A percentile compares a stretch with the other conserved stretches of the same genome.
These are phyloP conservation scores for Dinochytrium kinnereticum DNA, from an alignment of 371 early-diverging fungal species.

Conservation along the genomic window DNA sequence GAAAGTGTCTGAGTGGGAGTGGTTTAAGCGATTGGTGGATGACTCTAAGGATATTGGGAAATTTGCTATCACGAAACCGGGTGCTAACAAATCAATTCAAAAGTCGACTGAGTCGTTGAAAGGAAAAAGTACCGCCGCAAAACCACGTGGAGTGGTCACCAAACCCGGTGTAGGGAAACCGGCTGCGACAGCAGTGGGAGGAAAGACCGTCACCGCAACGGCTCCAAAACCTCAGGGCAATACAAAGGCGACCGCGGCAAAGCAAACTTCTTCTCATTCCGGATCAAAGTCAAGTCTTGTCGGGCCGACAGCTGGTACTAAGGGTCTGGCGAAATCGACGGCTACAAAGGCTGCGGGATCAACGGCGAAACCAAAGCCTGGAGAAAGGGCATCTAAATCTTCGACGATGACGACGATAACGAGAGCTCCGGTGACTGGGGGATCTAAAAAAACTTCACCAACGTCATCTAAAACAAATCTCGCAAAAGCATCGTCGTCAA, in stretches of 20 bases:
- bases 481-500: background rate
- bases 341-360: background rate
- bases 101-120: slow-evolving; percentile 2
- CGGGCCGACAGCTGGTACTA: background rate
- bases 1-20: background rate
- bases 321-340: background rate
- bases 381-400: background rate
- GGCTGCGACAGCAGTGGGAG: background rate
- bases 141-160: too few relatives aligned
- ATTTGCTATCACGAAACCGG: background rate
- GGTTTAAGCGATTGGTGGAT: slow-evolving; percentile 1
- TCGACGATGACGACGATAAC: background rate
- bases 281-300: background rate
- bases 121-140: background rate
- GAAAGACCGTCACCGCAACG: background rate
- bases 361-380: background rate
- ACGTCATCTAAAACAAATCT: background rate
- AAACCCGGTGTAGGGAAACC: background rate
- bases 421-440: background rate
- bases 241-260: background rate
- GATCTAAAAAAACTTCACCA: slow-evolving; percentile 3
- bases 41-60: background rate
- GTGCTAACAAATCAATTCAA: background rate
- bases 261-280: background rate
- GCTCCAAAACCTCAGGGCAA: background rate